These are phyloP conservation scores for Serendipita sp. DNA, from an alignment of 1,284 basidiomycete genomes.

Conservation along the genomic window DNA sequence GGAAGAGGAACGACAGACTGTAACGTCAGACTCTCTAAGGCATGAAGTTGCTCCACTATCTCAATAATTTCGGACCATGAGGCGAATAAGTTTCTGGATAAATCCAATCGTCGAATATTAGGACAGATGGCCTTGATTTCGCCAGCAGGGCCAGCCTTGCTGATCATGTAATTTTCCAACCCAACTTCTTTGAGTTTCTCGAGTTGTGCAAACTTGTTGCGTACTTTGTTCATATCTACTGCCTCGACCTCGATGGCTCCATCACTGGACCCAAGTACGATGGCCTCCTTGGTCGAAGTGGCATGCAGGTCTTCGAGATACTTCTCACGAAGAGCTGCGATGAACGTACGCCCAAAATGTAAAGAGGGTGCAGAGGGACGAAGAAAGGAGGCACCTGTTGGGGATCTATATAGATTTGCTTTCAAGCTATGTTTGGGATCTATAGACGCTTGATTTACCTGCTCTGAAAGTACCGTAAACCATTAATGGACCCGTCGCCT, in stretches of 20 bases:
- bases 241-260: slow-evolving; percentile 78
- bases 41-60: slow-evolving; percentile 50
- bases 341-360: slow-evolving; percentile 53
- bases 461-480: slow-evolving; percentile 65
- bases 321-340: slow-evolving; percentile 58
- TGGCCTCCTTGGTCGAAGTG: slow-evolving; percentile 32
- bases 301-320: slow-evolving; percentile 50
- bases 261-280: slow-evolving; percentile 68
- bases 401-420: slow-evolving; percentile 25
- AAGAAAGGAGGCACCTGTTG: slow-evolving; percentile 59
- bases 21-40: slow-evolving; percentile 53
- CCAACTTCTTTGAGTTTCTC: slow-evolving; percentile 62
- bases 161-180: slow-evolving; percentile 54
- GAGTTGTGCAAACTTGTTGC: slow-evolving; percentile 52
- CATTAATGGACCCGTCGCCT: slow-evolving; percentile 73
- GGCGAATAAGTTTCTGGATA: slow-evolving; percentile 66
- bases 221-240: slow-evolving; percentile 67
- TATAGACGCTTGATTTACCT: slow-evolving; percentile 32
- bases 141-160: slow-evolving; percentile 39
- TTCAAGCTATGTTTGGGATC: not conserved
- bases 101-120: slow-evolving; percentile 64
- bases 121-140: slow-evolving; percentile 47
- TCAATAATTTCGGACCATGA: slow-evolving; percentile 56
- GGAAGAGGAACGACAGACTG: slow-evolving; percentile 38
- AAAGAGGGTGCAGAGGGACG: slow-evolving; percentile 40